These are phyloP conservation scores for Hondaea fermentalgiana DNA, from an alignment of 108 stramenopile genomes.

Conservation along the genomic window DNA sequence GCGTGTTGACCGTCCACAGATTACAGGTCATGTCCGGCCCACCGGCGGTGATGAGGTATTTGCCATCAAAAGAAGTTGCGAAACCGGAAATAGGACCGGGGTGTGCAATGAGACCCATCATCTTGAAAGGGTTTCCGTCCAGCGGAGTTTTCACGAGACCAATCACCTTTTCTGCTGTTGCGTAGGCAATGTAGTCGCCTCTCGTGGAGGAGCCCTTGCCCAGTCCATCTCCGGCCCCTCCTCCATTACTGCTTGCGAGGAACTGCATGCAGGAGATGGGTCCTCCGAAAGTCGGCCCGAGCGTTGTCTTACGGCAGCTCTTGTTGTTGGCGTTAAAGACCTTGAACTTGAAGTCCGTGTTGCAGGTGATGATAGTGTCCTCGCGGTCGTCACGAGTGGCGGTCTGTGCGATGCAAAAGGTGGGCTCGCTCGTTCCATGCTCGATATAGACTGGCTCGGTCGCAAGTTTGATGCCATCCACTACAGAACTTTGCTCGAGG, in stretches of 20 bases:
- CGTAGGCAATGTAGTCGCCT: constrained; percentile 22
- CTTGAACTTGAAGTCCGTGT: constrained; percentile 49
- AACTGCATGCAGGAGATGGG: constrained; percentile 30
- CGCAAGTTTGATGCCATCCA: neutral
- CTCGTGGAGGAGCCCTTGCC: neutral
- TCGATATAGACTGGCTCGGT: constrained; percentile 32
- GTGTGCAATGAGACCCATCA: constrained; percentile 57
- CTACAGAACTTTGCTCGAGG: constrained; percentile 19
- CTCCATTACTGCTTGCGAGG: neutral
- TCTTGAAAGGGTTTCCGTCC: constrained; percentile 46
- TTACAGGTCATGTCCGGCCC: constrained; percentile 31
- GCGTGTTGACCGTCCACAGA: constrained; percentile 28
- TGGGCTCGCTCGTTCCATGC: constrained; percentile 34
- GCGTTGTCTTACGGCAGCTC: constrained; percentile 41
- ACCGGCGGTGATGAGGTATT: constrained; percentile 30
- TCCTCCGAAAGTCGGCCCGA: constrained; percentile 51
- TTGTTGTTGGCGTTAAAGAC: constrained; percentile 43
- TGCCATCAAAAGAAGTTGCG: constrained; percentile 45
- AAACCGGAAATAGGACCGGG: constrained; percentile 41
- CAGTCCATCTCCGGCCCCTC: neutral
- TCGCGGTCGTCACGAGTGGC: constrained; percentile 40
- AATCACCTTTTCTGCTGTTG: neutral
- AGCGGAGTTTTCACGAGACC: constrained; percentile 41
- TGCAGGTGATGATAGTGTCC: constrained; percentile 42
- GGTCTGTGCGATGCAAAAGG: constrained; percentile 45